phyloP scores from a whole-genome alignment of 192 early-diverging fungal genomes.

The Paraglomus brasilianum region DNA sequence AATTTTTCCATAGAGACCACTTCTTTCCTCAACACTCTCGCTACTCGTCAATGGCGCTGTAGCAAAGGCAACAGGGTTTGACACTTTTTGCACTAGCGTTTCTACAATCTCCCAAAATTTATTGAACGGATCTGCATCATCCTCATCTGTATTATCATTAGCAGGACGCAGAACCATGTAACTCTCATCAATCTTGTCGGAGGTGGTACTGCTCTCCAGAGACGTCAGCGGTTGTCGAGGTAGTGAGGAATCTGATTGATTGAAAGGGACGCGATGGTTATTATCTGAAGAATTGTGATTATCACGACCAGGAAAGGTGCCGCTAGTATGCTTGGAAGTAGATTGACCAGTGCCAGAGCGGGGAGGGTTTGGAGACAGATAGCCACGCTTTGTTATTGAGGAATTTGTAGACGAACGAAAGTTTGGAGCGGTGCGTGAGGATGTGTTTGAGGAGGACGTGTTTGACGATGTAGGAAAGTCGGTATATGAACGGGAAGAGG shows the following conservation, averaged over 20 bases:
- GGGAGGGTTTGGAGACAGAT: no score
- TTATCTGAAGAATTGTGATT: no score
- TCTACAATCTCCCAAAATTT: constrained; percentile 81
- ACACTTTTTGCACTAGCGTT: constrained; percentile 68
- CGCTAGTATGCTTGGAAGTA: no score
- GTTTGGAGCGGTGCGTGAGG: constrained; percentile 6
- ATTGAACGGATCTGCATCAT: constrained; percentile 81
- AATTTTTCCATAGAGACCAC: no score
- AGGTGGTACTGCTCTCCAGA: constrained; percentile 6
- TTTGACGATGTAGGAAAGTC: constrained; percentile 7
- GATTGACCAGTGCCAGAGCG: no score
- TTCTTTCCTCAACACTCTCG: neutral
- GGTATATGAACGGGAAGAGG: constrained; percentile 25
- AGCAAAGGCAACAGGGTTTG: constrained; percentile 64
- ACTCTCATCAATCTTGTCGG: constrained; percentile 28
- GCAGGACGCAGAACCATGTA: constrained; percentile 27
- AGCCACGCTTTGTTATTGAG: no score
- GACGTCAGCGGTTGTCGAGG: constrained; percentile 5
- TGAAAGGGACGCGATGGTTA: no score
- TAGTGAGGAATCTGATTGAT: neutral
- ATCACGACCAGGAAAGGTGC: no score
- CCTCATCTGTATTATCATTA: constrained; percentile 38
- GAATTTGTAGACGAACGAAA: neutral
- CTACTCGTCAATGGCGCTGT: constrained; percentile 46
- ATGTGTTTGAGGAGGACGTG: neutral